A percentile compares a stretch with the other conserved stretches of the same genome.
phyloP scores from a whole-genome alignment of 371 early-diverging fungal species.

The Fennellomyces sp. region DNA sequence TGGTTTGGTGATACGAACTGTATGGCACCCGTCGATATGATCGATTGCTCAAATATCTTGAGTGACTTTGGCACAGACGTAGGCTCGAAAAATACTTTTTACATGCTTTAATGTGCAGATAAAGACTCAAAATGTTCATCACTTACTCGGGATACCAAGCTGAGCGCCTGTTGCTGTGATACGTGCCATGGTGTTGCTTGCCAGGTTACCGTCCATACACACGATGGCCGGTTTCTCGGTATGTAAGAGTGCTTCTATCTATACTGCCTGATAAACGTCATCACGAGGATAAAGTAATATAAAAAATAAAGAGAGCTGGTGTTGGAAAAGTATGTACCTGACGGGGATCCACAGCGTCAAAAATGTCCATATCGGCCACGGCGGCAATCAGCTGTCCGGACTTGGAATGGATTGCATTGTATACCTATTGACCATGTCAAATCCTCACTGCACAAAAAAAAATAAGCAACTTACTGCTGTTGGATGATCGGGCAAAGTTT shows the following conservation, averaged over 20 bases:
- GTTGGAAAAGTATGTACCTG: constrained; percentile 36
- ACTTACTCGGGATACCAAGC: not conserved
- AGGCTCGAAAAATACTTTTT: constrained; percentile 87
- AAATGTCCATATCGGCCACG: too few relatives aligned
- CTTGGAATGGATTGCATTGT: constrained; percentile 75
- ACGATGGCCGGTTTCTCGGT: constrained; percentile 22
- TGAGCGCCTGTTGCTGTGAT: not conserved
- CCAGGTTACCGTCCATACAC: constrained; percentile 70
- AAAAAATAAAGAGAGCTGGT: too few relatives aligned
- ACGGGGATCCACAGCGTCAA: constrained; percentile 43
- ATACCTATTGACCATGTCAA: too few relatives aligned
- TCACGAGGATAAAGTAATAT: too few relatives aligned
- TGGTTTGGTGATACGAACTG: constrained; percentile 68
- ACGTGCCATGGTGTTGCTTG: constrained; percentile 42
- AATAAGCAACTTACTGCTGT: too few relatives aligned
- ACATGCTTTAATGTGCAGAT: too few relatives aligned
- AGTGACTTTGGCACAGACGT: constrained; percentile 87
- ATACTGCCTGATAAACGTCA: not conserved
- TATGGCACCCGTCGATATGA: constrained; percentile 26
- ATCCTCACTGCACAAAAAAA: too few relatives aligned
- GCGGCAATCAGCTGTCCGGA: too few relatives aligned
- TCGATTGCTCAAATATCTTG: constrained; percentile 51
- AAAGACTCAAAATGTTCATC: too few relatives aligned
- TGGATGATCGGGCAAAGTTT: constrained; percentile 19
- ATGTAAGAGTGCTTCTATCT: too few relatives aligned